Evolutionary conservation across 345 rosid species (phyloP).

Genomic region (Nephelium lappaceum): DNA sequence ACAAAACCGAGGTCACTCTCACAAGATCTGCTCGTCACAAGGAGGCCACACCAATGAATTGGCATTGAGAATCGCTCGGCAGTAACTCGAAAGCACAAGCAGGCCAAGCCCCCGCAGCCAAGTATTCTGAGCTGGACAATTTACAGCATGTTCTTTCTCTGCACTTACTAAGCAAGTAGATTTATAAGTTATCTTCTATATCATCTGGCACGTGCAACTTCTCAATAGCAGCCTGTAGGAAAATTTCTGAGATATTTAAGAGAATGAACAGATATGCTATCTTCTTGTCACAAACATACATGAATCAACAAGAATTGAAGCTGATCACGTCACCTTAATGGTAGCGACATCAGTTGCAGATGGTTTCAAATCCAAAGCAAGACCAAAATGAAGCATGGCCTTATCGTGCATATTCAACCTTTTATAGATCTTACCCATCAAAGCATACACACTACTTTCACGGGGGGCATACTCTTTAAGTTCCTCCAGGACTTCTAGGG

Average conservation of each 20-base stretch:
- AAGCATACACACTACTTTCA: constrained; percentile 90
- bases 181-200: constrained; percentile 64
- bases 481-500: constrained; percentile 88
- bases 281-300: neutral
- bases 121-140: constrained; percentile 24
- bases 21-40: constrained; percentile 22
- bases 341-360: constrained; percentile 89
- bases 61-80: constrained; percentile 15
- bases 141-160: constrained; percentile 18
- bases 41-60: neutral
- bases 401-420: constrained; percentile 73
- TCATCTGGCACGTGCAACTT: constrained; percentile 97
- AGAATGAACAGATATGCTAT: neutral
- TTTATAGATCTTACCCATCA: constrained; percentile 92
- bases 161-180: neutral
- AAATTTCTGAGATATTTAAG: neutral
- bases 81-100: constrained; percentile 53
- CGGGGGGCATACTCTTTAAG: constrained; percentile 91
- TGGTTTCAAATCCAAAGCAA: constrained; percentile 97
- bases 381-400: constrained; percentile 94
- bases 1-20: constrained; percentile 32
- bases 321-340: constrained; percentile 77
- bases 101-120: constrained; percentile 25
- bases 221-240: constrained; percentile 91
- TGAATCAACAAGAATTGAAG: constrained; percentile 10